phyloP scores from a whole-genome alignment of 2,329 filamentous ascomycete genomes.

The Alternaria atra region DNA sequence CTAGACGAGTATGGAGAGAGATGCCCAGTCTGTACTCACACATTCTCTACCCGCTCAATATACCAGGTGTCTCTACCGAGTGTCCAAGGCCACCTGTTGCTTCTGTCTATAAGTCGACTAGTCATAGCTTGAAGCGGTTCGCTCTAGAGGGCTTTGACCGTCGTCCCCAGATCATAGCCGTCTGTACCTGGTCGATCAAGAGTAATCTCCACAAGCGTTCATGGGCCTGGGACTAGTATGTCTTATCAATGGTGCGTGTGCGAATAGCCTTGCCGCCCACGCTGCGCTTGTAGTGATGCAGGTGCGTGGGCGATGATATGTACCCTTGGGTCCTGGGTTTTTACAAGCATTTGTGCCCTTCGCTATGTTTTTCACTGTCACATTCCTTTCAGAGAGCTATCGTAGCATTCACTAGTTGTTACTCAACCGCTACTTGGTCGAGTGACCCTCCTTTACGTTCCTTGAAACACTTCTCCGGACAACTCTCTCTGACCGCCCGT shows the following conservation, averaged over 20 bases:
- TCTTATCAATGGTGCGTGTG: constrained; percentile 34
- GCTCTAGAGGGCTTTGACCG: constrained; percentile 31
- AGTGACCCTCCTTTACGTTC: constrained; percentile 13
- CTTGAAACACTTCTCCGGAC: constrained; percentile 2
- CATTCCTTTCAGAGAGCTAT: constrained; percentile 32
- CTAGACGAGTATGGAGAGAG: background rate
- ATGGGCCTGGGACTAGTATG: constrained; percentile 22
- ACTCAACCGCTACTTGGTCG: constrained; percentile 18
- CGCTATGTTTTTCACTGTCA: constrained; percentile 30
- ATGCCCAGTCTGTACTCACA: too few species aligned
- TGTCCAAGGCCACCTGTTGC: constrained; percentile 15
- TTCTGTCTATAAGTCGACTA: constrained; percentile 15
- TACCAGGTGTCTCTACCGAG: background rate
- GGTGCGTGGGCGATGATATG: constrained; percentile 28
- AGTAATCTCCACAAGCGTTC: constrained; percentile 23
- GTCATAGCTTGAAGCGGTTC: background rate
- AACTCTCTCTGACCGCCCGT: background rate
- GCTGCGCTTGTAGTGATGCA: constrained; percentile 1
- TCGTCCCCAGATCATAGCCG: constrained; percentile 32
- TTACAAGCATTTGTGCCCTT: constrained; percentile 18
- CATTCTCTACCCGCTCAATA: background rate
- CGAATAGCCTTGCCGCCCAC: constrained; percentile 10
- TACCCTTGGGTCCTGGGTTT: constrained; percentile 13
- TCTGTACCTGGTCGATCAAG: constrained; percentile 25
- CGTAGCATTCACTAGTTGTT: constrained; percentile 36